phyloP scores from a whole-genome alignment of 495 filamentous ascomycete genomes.

The Aspergillus homomorphus region DNA sequence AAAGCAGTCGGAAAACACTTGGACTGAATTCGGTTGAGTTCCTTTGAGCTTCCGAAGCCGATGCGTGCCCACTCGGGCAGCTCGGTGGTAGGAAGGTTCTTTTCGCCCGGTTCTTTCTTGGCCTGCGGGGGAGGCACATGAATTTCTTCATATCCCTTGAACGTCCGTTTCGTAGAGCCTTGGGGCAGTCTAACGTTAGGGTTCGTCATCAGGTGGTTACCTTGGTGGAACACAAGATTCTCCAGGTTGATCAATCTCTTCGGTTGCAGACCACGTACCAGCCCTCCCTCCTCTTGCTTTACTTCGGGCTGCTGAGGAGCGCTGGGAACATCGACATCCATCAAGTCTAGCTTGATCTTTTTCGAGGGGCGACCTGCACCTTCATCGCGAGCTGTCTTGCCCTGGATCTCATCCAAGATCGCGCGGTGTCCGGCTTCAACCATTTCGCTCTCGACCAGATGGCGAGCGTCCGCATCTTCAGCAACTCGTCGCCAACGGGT shows the following conservation, averaged over 20 bases:
- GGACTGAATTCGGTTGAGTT: constrained; percentile 93
- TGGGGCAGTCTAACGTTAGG: constrained; percentile 92
- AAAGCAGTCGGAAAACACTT: constrained; percentile 90
- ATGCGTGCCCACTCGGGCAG: constrained; percentile 88
- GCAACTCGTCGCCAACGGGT: constrained; percentile 81
- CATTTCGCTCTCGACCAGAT: constrained; percentile 84
- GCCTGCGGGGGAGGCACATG: constrained; percentile 90
- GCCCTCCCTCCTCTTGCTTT: constrained; percentile 57
- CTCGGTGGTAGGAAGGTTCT: constrained; percentile 74
- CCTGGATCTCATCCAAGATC: constrained; percentile 80
- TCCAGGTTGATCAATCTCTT: constrained; percentile 87
- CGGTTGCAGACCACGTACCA: constrained; percentile 85
- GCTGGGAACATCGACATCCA: constrained; percentile 84
- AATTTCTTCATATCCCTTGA: constrained; percentile 98
- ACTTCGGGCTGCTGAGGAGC: constrained; percentile 47
- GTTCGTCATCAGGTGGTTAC: constrained; percentile 98
- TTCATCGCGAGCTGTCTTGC: constrained; percentile 58
- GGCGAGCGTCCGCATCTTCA: constrained; percentile 74
- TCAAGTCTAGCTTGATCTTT: constrained; percentile 78
- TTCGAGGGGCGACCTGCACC: constrained; percentile 57
- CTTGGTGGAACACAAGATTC: constrained; percentile 94
- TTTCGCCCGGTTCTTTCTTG: constrained; percentile 74
- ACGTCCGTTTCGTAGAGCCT: constrained; percentile 88
- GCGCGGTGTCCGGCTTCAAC: constrained; percentile 77
- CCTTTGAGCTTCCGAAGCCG: constrained; percentile 76